Percentiles rank a stretch among this genome's conserved stretches.
Conservation (phyloP, 2,329 filamentous ascomycete genomes). For the Aspergillus phoenicis region DNA sequence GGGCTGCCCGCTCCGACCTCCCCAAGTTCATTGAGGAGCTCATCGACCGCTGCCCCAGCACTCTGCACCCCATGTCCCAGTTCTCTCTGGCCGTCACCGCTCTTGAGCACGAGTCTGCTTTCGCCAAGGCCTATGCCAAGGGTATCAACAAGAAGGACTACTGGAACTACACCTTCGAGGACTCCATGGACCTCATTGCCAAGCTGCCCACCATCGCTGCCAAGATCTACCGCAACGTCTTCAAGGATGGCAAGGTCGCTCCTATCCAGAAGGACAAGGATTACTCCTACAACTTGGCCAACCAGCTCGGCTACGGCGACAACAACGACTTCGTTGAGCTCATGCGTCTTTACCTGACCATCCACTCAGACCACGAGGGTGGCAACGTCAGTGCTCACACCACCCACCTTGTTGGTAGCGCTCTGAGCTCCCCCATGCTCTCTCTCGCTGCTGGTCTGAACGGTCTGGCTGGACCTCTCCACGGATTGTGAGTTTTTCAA, state of each 20-base stretch:
- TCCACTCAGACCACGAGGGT: constrained; percentile 99
- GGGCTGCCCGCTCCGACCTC: constrained; percentile 94
- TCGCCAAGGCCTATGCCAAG: constrained; percentile 98
- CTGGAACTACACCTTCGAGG: constrained; percentile 99
- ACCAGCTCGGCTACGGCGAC: constrained; percentile 94
- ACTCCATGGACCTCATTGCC: constrained; percentile 99
- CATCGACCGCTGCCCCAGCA: constrained; percentile 98
- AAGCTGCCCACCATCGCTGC: constrained; percentile 98
- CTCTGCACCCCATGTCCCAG: constrained; percentile 99
- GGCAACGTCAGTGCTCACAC: constrained; percentile 98
- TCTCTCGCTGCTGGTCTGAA: constrained; percentile 96
- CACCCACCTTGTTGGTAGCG: constrained; percentile 94
- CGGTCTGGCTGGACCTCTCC: constrained; percentile 95
- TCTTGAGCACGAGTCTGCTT: constrained; percentile 96
- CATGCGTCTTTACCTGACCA: constrained; percentile 98
- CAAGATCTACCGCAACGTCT: constrained; percentile 99
- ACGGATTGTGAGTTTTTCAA: constrained; percentile 68
- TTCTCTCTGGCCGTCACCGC: constrained; percentile 97
- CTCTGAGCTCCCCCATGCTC: constrained; percentile 95
- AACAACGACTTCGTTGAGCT: constrained; percentile 98
- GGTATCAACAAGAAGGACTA: constrained; percentile 99
- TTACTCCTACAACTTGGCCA: constrained; percentile 98
- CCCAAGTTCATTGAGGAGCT: constrained; percentile 99
- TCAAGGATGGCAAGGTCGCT: constrained; percentile 99
- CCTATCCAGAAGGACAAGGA: constrained; percentile 98